A percentile compares a stretch with the other conserved stretches of the same genome.
These are phyloP conservation scores for Emericellopsis cladophorae DNA, from an alignment of 2,329 filamentous ascomycete genomes.

Conservation along the genomic window DNA sequence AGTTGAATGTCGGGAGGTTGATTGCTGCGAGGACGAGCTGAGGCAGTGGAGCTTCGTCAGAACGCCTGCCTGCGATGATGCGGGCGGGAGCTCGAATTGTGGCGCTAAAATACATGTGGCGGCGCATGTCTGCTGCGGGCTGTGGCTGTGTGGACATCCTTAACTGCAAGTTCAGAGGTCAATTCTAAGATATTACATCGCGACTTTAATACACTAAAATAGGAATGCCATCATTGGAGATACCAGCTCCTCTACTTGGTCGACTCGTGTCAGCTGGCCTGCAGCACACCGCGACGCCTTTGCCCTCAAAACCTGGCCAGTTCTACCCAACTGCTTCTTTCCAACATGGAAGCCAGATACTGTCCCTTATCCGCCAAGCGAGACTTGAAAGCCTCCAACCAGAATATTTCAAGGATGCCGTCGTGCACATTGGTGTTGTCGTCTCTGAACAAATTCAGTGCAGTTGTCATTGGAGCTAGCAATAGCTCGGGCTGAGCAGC, in stretches of 20 bases:
- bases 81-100: conserved; percentile 11
- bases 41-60: conserved; percentile 6
- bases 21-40: neutral
- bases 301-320: conserved; percentile 13
- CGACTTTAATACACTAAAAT: no score
- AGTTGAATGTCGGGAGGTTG: no score
- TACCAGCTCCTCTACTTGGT: no score
- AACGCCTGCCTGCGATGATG: conserved; percentile 5
- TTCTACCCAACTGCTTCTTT: conserved; percentile 25
- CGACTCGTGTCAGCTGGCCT: no score
- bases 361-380: conserved; percentile 26
- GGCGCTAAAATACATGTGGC: no score
- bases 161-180: no score
- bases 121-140: no score
- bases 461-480: conserved; percentile 27
- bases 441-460: conserved; percentile 26
- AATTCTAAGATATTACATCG: no score
- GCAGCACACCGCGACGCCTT: neutral
- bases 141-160: no score
- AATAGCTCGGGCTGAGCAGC: conserved; percentile 34
- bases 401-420: conserved; percentile 30
- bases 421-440: conserved; percentile 24
- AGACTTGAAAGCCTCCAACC: conserved; percentile 30
- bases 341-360: conserved; percentile 23
- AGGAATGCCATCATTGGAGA: no score